These are phyloP conservation scores for Ceratobasidium sp. DNA, from an alignment of 1,284 basidiomycete genomes.

Conservation along the genomic window DNA sequence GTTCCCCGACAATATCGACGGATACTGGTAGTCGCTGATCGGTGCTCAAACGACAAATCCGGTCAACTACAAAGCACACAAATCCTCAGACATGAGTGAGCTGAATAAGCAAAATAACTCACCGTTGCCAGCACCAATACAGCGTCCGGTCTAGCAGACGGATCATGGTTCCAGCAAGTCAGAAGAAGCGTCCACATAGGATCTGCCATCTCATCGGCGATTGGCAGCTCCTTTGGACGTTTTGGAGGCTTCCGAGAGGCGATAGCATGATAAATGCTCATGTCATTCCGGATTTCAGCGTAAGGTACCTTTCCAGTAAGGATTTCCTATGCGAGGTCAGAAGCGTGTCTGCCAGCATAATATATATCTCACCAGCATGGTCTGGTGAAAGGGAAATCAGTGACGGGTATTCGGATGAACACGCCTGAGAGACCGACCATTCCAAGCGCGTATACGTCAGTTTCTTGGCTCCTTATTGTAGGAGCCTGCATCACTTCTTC, in stretches of 20 bases:
- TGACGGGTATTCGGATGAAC: not conserved
- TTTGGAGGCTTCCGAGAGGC: not conserved
- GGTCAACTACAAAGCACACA: no score
- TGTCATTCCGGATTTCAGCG: not conserved
- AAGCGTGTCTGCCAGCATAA: not conserved
- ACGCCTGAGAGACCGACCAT: not conserved
- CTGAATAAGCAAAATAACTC: no score
- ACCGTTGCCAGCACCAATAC: no score
- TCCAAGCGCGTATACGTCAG: slow-evolving; percentile 2
- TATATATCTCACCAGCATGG: not conserved
- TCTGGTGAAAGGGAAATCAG: not conserved
- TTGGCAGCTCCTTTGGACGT: not conserved
- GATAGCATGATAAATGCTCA: not conserved
- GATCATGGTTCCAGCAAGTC: not conserved
- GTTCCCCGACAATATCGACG: no score
- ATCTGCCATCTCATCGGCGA: not conserved
- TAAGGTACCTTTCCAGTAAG: not conserved
- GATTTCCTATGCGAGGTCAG: no score
- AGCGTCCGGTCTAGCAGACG: not conserved
- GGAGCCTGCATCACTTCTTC: not conserved
- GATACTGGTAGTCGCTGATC: no score
- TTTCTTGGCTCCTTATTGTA: not conserved
- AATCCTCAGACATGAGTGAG: no score
- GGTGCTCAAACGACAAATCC: no score
- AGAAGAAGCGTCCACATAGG: not conserved